Evolutionary conservation across 164 flowering plant genomes (phyloP), one percentile per base, ranked within the genome.

Genomic region (Magnolia kwangsiensis): DNA sequence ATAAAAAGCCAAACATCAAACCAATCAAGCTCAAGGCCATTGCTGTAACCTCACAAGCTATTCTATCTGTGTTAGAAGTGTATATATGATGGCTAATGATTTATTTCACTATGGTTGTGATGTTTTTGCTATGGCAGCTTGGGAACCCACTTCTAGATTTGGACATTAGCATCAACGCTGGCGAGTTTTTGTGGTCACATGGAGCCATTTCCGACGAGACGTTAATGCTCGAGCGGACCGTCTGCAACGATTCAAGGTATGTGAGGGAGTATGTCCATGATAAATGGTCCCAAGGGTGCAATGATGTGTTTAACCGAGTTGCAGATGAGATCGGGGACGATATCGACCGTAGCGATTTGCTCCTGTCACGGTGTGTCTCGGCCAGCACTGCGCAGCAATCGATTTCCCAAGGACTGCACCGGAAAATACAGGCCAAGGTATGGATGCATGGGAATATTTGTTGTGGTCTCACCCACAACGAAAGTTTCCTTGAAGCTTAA

Each of bases 131-230:
- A 1, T 73, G 45, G 79, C 75, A 85, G 84, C 73, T 85, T 14
- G 88, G 88, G 58, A 85, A 85, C 74, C 88, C 86, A 68, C 86
- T 85, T 16, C 65, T 83, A 55, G 86, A 84, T 75, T 6, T 84
- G 37, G 88, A 85, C 72, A 84, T 83, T 2, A 85, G 86, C n/a
- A 74, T 84, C 11, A 74, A 61, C 24, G 61, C 78, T 1, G 86
- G 72, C 0, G 80, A 82, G 21, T 82, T 77, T 74, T 61, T 85
- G 69, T 85, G 88, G 86, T 63, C 88, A 50, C 86, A 83, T 79
- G 86, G 88, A n/a, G 86, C 82, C 20, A 82, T 83, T 31, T 83
- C 88, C 1, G 84, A 85, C 67, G 78, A 80, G 0, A 77, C 85
- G 13, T 24, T 77, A 4, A 2, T 68, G 63, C 50, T 85, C 68